Conservation (phyloP, 441 rosid genomes). For the Capsella rubella region DNA sequence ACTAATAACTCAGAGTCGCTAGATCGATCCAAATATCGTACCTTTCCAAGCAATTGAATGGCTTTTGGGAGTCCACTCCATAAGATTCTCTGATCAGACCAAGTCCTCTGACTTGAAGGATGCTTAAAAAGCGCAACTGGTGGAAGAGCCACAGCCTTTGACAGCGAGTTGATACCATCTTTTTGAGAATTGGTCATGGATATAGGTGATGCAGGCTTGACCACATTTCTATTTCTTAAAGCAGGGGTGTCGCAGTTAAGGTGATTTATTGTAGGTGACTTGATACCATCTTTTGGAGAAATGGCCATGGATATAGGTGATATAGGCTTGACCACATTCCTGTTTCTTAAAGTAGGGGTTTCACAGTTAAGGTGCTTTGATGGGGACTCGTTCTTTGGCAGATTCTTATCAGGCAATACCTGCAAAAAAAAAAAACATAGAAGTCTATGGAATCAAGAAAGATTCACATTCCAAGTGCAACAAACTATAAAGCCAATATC, state of each 20-base stretch:
- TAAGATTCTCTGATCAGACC: slow-evolving; percentile 46
- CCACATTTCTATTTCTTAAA: slow-evolving; percentile 37
- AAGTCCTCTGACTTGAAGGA: slow-evolving; percentile 44
- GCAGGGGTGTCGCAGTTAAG: slow-evolving; percentile 43
- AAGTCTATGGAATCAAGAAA: slow-evolving; percentile 1
- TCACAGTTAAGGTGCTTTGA: slow-evolving; percentile 40
- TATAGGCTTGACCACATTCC: slow-evolving; percentile 34
- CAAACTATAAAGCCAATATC: background rate
- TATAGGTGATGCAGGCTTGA: slow-evolving; percentile 36
- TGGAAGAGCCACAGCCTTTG: slow-evolving; percentile 40
- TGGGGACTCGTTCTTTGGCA: slow-evolving; percentile 40
- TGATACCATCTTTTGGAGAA: slow-evolving; percentile 39
- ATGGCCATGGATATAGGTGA: slow-evolving; percentile 33
- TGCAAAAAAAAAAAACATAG: slow-evolving; percentile 9
- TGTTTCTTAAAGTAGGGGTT: slow-evolving; percentile 43
- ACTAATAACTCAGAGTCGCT: slow-evolving; percentile 13
- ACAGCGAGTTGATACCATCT: slow-evolving; percentile 38
- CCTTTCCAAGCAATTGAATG: slow-evolving; percentile 54
- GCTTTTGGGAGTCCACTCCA: slow-evolving; percentile 49
- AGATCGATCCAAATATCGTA: slow-evolving; percentile 20
- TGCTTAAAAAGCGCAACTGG: slow-evolving; percentile 42
- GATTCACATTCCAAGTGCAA: background rate
- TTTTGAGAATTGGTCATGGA: slow-evolving; percentile 37
- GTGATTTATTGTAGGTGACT: slow-evolving; percentile 7
- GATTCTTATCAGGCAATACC: slow-evolving; percentile 43